These are phyloP conservation scores for Cercospora beticola DNA, from an alignment of 2,329 filamentous ascomycete species.

Conservation along the genomic window DNA sequence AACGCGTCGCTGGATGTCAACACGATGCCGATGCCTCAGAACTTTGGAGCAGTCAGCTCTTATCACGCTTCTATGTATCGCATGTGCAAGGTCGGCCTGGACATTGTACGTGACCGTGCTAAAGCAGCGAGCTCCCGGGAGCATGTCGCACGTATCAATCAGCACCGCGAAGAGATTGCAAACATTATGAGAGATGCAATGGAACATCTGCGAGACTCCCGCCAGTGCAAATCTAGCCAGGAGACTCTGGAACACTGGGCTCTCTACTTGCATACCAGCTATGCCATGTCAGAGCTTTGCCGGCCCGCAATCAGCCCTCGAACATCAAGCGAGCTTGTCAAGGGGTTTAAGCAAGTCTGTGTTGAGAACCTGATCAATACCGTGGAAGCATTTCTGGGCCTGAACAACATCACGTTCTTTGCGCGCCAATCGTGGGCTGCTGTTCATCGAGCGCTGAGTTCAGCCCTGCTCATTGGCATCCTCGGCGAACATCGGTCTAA, in stretches of 20 bases:
- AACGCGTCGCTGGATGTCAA: constrained; percentile 54
- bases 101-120: constrained; percentile 59
- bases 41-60: constrained; percentile 47
- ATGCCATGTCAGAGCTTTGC: constrained; percentile 62
- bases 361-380: constrained; percentile 56
- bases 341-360: constrained; percentile 55
- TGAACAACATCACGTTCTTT: constrained; percentile 51
- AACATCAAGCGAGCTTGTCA: constrained; percentile 46
- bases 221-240: constrained; percentile 48
- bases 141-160: constrained; percentile 52
- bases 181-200: constrained; percentile 59
- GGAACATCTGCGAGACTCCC: constrained; percentile 57
- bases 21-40: constrained; percentile 42
- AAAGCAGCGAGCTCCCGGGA: constrained; percentile 55
- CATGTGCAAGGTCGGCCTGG: constrained; percentile 58
- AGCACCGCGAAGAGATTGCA: constrained; percentile 58
- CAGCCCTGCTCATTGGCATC: constrained; percentile 40
- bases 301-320: constrained; percentile 59
- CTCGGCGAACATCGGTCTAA: constrained; percentile 51
- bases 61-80: constrained; percentile 60
- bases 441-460: constrained; percentile 43
- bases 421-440: constrained; percentile 41
- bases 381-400: constrained; percentile 61
- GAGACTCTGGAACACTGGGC: constrained; percentile 62
- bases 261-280: constrained; percentile 61